Base-by-base conservation (phyloP, 495 filamentous ascomycete genomes). In the Tuber aestivum region DNA sequence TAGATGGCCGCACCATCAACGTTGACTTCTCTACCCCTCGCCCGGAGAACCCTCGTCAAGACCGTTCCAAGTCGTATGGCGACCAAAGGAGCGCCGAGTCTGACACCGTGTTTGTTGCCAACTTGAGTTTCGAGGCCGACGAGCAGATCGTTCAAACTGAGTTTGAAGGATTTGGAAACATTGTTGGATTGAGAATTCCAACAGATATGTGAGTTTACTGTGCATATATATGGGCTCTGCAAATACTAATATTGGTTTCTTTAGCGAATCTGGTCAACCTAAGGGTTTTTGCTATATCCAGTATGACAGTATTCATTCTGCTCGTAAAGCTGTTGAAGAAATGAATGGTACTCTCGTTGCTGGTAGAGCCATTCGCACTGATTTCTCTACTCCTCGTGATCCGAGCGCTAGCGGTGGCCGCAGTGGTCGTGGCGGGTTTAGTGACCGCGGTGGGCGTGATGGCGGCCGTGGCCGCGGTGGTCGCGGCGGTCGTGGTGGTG, bases 271-370 rank as follows among this genome's bases (percentile, higher is more conserved):
- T 76, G 95, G 95, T 70, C 89, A 90, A 73, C 92, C 89, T 83
- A 97, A 98, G 89, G 95, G 95, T 73, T 98, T 96, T 84, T 96
- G 93, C 70, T 99, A 99, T 84, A 91, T 99, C 71, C 90, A 91
- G 80, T 97, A 92, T 87, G 84, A 85, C 61, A 92, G 91, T 20
- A 85, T 97, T 72, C 95, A 97, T 18, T 94, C 97, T 82, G 93
- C 95, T 73, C 92, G 91, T 85, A 84, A 85, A 73, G 95, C 92
- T 41, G 90, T 92, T 76, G 88, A 91, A 79, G 86, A 86, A n/a
- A 90, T 93, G 84, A 89, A 91, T 72, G 95, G 95, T 76, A 86
- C 87, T 75, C 88, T 92, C 68, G 87, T 98, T 77, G 89, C 88
- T 79, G 94, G 93, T 71, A 94, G 95, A 78, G 80, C 92, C 37